Base-by-base conservation (phyloP, 805 yeast species). In the Cyberlindnera bimundalis region DNA sequence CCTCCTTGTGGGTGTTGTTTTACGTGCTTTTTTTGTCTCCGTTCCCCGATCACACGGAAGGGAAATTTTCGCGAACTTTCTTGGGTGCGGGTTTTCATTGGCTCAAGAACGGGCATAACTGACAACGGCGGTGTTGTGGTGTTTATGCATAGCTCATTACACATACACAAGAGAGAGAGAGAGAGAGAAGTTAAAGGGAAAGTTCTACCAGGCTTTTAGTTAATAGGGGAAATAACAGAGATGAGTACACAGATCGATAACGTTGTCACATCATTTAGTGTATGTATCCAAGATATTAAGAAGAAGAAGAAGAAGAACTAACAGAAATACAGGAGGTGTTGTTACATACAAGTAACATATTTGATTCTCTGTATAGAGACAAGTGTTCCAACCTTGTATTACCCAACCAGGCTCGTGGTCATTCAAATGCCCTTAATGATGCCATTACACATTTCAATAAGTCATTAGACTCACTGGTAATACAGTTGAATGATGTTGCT, bases 401-500 rank as follows among this genome's bases (percentile, higher is more conserved):
- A 3, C 59, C 58, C 24, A 52, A 47, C 26, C 49, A 50, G 33
- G 30, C 40, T 19, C 15, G 20, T 19, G 29, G 39, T 6, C 20
- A 36, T 8, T 24, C 39, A 7, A 27, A 37, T 24, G 31, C 37
- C 26, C 42, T 53, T 18, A 38, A 51, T 19, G 25, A 33, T 1
- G 42, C 58, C 1, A 53, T 58, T 1, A 39, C 37, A 32, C 31
- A 35, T 2, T 55, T 56, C 37, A 53, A 55, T 35, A 36, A 33
- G 9, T 43, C 46, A 5, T 37, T 58, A 18, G 58, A 58, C 34
- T 35, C 43, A 7, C 16, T 55, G 21, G 27, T 47, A n/a, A 45
- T 55, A 17, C 60, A 58, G 26, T 44, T 58, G 15, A 49, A 49
- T 15, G 57, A 53, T 23, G 40, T 58, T 2, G 33, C 46, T 2